A percentile compares a stretch with the other conserved stretches of the same genome.
Evolutionary conservation across 768 basidiomycete genomes (phyloP).

Genomic region (Steccherinum ochraceum): DNA sequence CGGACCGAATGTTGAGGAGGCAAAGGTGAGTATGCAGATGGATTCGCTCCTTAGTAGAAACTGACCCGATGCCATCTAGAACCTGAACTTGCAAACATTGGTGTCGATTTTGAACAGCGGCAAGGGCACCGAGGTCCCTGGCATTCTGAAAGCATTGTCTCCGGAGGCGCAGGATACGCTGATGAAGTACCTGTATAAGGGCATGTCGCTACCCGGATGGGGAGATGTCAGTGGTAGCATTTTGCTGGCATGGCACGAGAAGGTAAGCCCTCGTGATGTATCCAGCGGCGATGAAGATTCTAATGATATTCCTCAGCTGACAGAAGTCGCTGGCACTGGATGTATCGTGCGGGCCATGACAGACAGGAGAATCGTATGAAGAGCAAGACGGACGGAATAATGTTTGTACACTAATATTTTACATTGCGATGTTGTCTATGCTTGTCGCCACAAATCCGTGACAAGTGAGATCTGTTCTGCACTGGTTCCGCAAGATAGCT

Average conservation of each 20-base stretch:
- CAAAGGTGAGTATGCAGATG: conserved; percentile 79
- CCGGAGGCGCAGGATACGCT: conserved; percentile 80
- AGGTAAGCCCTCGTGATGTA: conserved; percentile 44
- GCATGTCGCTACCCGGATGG: conserved; percentile 67
- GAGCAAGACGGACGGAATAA: not conserved
- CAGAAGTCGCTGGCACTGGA: conserved; percentile 89
- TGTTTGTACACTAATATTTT: conserved; percentile 16
- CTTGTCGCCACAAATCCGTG: no score
- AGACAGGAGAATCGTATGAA: conserved; percentile 54
- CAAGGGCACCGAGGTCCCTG: conserved; percentile 79
- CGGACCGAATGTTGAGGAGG: conserved; percentile 80
- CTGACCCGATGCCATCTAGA: conserved; percentile 34
- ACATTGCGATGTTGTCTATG: no score
- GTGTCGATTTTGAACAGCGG: conserved; percentile 92
- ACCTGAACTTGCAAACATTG: conserved; percentile 70
- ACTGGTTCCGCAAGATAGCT: no score
- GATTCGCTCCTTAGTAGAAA: not conserved
- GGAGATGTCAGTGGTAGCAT: conserved; percentile 62
- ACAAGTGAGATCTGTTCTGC: no score
- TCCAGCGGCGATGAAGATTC: not conserved
- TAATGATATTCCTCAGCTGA: conserved; percentile 49
- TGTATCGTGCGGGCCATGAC: conserved; percentile 90
- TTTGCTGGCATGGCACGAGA: conserved; percentile 90
- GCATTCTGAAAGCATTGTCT: conserved; percentile 64
- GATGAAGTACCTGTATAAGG: conserved; percentile 99